Evolutionary conservation across 2,329 filamentous ascomycete species (phyloP).

Genomic region (Fusarium tjaetaba): DNA sequence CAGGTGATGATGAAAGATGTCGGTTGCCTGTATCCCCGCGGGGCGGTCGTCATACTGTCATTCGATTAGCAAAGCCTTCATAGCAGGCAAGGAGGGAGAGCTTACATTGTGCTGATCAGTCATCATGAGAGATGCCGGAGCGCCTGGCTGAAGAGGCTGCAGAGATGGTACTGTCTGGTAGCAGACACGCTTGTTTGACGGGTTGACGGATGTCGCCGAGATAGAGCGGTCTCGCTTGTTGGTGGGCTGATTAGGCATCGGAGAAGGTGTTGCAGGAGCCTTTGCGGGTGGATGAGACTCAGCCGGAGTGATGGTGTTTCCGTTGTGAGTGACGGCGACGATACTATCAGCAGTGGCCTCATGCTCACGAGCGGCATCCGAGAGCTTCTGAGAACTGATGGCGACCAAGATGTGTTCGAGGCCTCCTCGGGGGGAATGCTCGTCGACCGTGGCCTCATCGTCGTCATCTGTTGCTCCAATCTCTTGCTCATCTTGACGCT

Average conservation of each 20-base stretch:
- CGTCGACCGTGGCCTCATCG: background rate
- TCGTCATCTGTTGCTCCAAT: background rate
- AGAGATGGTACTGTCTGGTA: background rate
- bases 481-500: background rate
- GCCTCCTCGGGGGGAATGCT: background rate
- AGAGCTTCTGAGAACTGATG: background rate
- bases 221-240: conserved; percentile 1
- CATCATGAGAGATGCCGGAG: background rate
- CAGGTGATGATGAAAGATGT: background rate
- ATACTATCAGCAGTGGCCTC: background rate
- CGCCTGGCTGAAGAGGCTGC: background rate
- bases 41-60: background rate
- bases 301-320: background rate
- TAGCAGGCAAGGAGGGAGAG: rapidly evolving
- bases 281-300: background rate
- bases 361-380: background rate
- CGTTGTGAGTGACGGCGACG: background rate
- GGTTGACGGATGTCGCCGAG: background rate
- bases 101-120: background rate
- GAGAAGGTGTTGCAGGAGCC: background rate
- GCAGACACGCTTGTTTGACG: background rate
- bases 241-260: rapidly evolving
- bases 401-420: background rate
- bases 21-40: background rate
- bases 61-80: background rate